A percentile compares a stretch with the other conserved stretches of the same genome.
Evolutionary conservation across 257 asterid species (phyloP).

Genomic region (Solanum piurae): DNA sequence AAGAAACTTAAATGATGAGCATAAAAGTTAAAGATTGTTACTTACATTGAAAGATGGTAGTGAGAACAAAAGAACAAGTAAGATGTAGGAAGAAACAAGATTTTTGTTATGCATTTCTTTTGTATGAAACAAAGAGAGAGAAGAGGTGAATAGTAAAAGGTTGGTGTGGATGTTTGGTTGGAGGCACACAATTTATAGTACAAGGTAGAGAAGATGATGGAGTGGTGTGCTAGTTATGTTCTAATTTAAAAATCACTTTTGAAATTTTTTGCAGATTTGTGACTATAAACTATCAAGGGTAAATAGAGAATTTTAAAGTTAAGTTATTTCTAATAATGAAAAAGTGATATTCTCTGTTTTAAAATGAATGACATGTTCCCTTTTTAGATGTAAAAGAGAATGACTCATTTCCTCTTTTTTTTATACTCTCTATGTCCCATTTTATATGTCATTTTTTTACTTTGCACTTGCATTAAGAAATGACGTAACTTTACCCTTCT

Average conservation of each 20-base stretch:
- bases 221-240: slow-evolving; percentile 1
- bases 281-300: too few species aligned
- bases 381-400: too few species aligned
- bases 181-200: slow-evolving; percentile 24
- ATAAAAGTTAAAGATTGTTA: not conserved
- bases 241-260: not conserved
- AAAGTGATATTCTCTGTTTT: too few species aligned
- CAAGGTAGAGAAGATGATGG: slow-evolving; percentile 3
- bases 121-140: slow-evolving; percentile 15
- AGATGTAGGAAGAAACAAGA: not conserved
- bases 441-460: too few species aligned
- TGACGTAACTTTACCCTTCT: too few species aligned
- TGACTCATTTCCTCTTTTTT: too few species aligned
- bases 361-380: too few species aligned
- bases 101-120: slow-evolving; percentile 21
- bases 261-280: too few species aligned
- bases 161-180: slow-evolving; percentile 25
- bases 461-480: too few species aligned
- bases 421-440: too few species aligned
- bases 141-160: not conserved
- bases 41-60: slow-evolving; percentile 10
- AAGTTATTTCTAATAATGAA: not conserved
- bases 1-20: not conserved
- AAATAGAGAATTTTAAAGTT: not conserved
- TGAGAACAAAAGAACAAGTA: slow-evolving; percentile 11